Evolutionary conservation across 257 asterid species (phyloP).

Genomic region (Echites panduratus): DNA sequence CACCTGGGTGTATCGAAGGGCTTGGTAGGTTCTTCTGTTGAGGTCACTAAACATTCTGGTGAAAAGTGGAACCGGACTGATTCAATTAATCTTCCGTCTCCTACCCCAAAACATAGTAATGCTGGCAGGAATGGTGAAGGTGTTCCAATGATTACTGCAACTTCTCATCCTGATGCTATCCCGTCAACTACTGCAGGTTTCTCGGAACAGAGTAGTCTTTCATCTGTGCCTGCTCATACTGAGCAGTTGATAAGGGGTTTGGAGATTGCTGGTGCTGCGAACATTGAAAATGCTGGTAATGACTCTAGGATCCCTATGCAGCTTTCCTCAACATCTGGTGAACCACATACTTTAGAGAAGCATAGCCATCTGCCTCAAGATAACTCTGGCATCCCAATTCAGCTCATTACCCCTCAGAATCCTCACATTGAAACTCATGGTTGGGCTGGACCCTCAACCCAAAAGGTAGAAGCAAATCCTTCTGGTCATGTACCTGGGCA

Average conservation of each 20-base stretch:
- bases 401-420: conserved; percentile 39
- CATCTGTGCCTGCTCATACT: conserved; percentile 38
- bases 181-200: conserved; percentile 45
- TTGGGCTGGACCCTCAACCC: conserved; percentile 29
- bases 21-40: conserved; percentile 21
- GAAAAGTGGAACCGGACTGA: conserved; percentile 49
- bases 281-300: conserved; percentile 36
- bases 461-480: conserved; percentile 25
- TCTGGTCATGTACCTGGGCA: conserved; percentile 34
- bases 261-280: conserved; percentile 43
- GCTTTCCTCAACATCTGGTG: conserved; percentile 28
- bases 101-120: conserved; percentile 58
- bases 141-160: conserved; percentile 25
- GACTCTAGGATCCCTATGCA: conserved; percentile 31
- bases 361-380: conserved; percentile 32
- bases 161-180: conserved; percentile 32
- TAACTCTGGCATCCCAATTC: conserved; percentile 30
- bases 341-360: conserved; percentile 36
- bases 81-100: conserved; percentile 57
- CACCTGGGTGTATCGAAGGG: conserved; percentile 17
- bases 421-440: conserved; percentile 35
- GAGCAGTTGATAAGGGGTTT: conserved; percentile 24
- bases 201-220: conserved; percentile 29
- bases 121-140: conserved; percentile 36
- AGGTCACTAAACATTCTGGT: conserved; percentile 28